A percentile compares a stretch with the other conserved stretches of the same genome.
phyloP scores from a whole-genome alignment of 768 basidiomycete genomes.

The Phaffia australis region DNA sequence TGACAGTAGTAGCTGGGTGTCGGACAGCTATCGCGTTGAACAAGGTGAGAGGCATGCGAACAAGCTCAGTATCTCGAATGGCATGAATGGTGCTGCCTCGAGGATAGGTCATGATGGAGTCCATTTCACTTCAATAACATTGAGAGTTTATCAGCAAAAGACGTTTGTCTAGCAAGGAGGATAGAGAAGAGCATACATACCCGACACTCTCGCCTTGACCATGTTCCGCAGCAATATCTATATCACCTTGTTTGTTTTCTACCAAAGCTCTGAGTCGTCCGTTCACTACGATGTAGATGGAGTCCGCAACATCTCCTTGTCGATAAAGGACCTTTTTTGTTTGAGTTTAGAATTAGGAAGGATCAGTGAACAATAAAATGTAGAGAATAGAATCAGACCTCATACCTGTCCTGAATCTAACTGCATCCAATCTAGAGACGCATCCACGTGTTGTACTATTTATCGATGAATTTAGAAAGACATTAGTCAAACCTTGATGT shows the following conservation, averaged over 20 bases:
- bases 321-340: slow-evolving; percentile 47
- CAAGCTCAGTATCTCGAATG: slow-evolving; percentile 93
- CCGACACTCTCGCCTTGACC: slow-evolving; percentile 96
- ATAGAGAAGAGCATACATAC: slow-evolving; percentile 3
- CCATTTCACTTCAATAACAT: slow-evolving; percentile 51
- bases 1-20: slow-evolving; percentile 38
- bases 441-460: slow-evolving; percentile 87
- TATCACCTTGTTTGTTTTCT: slow-evolving; percentile 63
- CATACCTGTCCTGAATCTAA: slow-evolving; percentile 76
- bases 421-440: slow-evolving; percentile 96
- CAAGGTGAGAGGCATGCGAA: slow-evolving; percentile 89
- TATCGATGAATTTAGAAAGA: slow-evolving; percentile 3
- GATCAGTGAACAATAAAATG: neutral
- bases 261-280: slow-evolving; percentile 84
- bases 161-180: neutral
- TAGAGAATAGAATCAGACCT: neutral
- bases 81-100: slow-evolving; percentile 88
- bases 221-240: slow-evolving; percentile 80
- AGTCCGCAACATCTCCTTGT: slow-evolving; percentile 78
- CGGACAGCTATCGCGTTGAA: slow-evolving; percentile 73
- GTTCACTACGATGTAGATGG: slow-evolving; percentile 93
- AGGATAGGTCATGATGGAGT: slow-evolving; percentile 84
- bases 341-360: slow-evolving; percentile 35
- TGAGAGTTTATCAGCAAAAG: neutral
- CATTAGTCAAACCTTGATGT: neutral